Evolutionary conservation across 768 basidiomycete species (phyloP).

Genomic region (Lactifluus echinatus): DNA sequence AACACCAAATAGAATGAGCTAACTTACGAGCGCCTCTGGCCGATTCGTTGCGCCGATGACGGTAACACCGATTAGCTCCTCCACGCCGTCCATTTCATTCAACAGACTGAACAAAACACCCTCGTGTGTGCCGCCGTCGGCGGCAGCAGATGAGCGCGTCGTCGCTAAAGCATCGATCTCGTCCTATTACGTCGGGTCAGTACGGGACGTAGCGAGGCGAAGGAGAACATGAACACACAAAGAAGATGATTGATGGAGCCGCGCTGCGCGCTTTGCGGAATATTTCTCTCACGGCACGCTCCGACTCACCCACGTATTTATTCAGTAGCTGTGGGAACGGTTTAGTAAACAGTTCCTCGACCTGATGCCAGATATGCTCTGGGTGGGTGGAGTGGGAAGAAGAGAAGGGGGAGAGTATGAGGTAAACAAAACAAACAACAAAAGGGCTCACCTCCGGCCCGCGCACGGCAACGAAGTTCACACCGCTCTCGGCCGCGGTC

Average conservation of each 20-base stretch:
- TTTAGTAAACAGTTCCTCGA: not conserved
- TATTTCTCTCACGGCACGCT: slow-evolving; percentile 88
- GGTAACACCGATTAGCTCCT: slow-evolving; percentile 91
- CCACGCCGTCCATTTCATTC: slow-evolving; percentile 98
- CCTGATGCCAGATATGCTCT: too few species aligned
- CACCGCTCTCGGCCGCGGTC: slow-evolving; percentile 85
- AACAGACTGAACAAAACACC: slow-evolving; percentile 89
- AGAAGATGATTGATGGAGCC: slow-evolving; percentile 93
- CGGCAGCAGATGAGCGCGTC: slow-evolving; percentile 49
- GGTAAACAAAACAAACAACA: too few species aligned
- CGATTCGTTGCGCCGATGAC: slow-evolving; percentile 94
- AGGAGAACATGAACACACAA: slow-evolving; percentile 45
- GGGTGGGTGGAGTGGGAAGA: not conserved
- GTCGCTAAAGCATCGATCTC: slow-evolving; percentile 93
- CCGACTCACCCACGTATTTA: slow-evolving; percentile 97
- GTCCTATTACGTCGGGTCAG: slow-evolving; percentile 47
- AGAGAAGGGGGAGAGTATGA: too few species aligned
- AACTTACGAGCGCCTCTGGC: slow-evolving; percentile 53
- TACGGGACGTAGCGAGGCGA: not conserved
- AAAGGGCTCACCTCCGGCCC: slow-evolving; percentile 71
- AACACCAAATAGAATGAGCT: slow-evolving; percentile 28
- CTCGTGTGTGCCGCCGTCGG: slow-evolving; percentile 54
- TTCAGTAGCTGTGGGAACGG: slow-evolving; percentile 60
- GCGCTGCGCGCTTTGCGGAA: slow-evolving; percentile 93
- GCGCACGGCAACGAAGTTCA: slow-evolving; percentile 95